Percentiles rank a stretch among this genome's conserved stretches.
Conservation (phyloP, 2,329 filamentous ascomycete genomes). For the Pseudocercospora pini-densiflorae region DNA sequence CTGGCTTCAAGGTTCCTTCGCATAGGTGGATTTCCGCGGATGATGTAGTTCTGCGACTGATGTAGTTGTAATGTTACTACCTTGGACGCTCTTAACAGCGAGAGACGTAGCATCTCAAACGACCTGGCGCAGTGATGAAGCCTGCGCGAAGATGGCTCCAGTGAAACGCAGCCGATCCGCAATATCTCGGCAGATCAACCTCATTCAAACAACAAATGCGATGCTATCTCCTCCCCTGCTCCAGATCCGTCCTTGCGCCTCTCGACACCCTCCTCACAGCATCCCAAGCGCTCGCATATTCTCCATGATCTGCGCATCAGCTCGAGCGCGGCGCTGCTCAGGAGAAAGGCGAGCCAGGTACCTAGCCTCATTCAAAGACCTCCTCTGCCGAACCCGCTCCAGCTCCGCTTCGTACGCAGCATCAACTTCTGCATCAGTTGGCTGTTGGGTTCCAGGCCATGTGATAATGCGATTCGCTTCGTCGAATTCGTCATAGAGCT, state of each 20-base stretch:
- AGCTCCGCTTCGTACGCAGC: conserved; percentile 4
- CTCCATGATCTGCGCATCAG: not conserved
- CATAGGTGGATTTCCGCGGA: too few relatives aligned
- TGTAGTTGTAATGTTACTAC: too few relatives aligned
- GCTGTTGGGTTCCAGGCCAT: not conserved
- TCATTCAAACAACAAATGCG: not conserved
- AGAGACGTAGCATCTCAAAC: too few relatives aligned
- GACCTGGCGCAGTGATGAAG: too few relatives aligned
- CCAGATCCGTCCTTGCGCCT: not conserved
- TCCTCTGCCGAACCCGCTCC: not conserved
- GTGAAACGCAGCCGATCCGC: not conserved
- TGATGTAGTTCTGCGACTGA: too few relatives aligned
- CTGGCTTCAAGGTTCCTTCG: too few relatives aligned
- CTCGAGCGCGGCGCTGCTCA: conserved; percentile 1
- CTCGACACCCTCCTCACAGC: not conserved
- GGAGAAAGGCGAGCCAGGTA: not conserved
- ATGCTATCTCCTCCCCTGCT: not conserved
- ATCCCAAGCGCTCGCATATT: conserved; percentile 6
- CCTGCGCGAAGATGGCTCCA: not conserved
- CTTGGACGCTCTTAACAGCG: too few relatives aligned
- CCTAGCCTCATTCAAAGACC: not conserved
- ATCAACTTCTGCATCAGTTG: not conserved
- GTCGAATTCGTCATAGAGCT: not conserved
- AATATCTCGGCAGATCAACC: not conserved
- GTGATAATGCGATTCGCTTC: not conserved